Evolutionary conservation across 352 stramenopile genomes (phyloP), one percentile per base, ranked within the genome.

Genomic region (Salisapilia sapeloensis): DNA sequence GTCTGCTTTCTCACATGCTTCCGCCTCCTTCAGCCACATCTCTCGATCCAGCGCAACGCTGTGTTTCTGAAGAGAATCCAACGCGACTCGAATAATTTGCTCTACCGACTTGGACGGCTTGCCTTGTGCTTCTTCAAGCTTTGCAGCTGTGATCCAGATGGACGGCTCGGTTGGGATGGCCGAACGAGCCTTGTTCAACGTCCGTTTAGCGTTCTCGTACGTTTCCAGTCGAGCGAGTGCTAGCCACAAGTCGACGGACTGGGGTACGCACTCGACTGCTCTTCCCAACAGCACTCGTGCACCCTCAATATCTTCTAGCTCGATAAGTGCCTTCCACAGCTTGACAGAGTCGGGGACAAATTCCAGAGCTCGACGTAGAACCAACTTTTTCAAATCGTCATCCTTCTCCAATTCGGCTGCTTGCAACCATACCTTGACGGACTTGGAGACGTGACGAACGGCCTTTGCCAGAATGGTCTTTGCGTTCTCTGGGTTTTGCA

Each of bases 61-160:
- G 38, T 94, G 65, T 19, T 80, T 83, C 27, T 63, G 48, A n/a
- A 99, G 56, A 24, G 80, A 93, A 33, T 82, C 80, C 12, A 92
- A 46, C 14, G 76, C 75, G 29, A 78, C 40, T 40, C 84, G 64
- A 35, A 92, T 71, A 24, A 91, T 87, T 6, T 60, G 65, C 27
- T 97, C 79, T 17, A 80, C 71, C 44, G 75, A 64, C 24, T 83
- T 65, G 10, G 60, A 36, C 24, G 93, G 80, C 36, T 94, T 90
- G 2, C 83, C 72, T 51, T 99, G 87, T 0, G 87, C 91, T 71
- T 99, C 96, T 59, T 99, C 96, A 11, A 99, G 61, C 50, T 98
- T 97, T 2, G 93, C 93, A 10, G 95, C 95, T 2, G 94, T 96
- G 42, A 99, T 97, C 94, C 95, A 99, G 50, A 99, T 96, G 11